Percentiles rank a stretch among this genome's conserved stretches.
Evolutionary conservation across 2,329 filamentous ascomycete genomes (phyloP).

Genomic region (Fusarium sororula): DNA sequence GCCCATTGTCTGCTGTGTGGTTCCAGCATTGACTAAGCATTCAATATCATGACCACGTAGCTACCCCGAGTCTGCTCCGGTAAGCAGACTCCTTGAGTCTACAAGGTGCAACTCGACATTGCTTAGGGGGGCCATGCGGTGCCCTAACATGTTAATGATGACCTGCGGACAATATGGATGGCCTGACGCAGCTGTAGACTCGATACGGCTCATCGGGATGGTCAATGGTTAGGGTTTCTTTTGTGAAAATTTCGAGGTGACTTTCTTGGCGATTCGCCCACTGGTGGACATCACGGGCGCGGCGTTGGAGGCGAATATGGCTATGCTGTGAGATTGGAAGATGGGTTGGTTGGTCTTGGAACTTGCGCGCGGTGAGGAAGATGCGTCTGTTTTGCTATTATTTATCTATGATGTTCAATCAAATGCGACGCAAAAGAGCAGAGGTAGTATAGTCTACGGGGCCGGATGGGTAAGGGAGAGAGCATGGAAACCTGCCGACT

Average conservation of each 20-base stretch:
- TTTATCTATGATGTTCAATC: conserved; percentile 2
- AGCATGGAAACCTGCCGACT: not conserved
- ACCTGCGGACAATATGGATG: not conserved
- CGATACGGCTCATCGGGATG: conserved; percentile 6
- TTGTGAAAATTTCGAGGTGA: conserved; percentile 34
- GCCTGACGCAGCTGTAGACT: not conserved
- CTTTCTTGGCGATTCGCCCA: conserved; percentile 39
- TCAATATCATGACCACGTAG: not conserved
- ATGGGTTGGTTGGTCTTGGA: conserved; percentile 25
- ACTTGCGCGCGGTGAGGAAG: conserved; percentile 21
- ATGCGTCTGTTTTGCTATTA: conserved; percentile 14
- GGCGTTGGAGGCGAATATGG: conserved; percentile 42
- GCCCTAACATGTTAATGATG: not conserved
- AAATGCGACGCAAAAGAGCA: not conserved
- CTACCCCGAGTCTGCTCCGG: conserved; percentile 2
- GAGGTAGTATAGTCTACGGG: not conserved
- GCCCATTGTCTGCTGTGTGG: conserved; percentile 60
- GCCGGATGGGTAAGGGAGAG: not conserved
- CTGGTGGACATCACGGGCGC: conserved; percentile 40
- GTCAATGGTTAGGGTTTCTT: conserved; percentile 28
- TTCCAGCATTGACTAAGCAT: conserved; percentile 54
- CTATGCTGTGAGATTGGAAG: conserved; percentile 32
- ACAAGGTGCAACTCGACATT: conserved; percentile 3
- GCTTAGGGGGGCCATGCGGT: not conserved
- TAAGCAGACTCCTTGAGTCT: conserved; percentile 17